phyloP scores from a whole-genome alignment of 2,329 filamentous ascomycete genomes.

The Mycocentrospora acerina region DNA sequence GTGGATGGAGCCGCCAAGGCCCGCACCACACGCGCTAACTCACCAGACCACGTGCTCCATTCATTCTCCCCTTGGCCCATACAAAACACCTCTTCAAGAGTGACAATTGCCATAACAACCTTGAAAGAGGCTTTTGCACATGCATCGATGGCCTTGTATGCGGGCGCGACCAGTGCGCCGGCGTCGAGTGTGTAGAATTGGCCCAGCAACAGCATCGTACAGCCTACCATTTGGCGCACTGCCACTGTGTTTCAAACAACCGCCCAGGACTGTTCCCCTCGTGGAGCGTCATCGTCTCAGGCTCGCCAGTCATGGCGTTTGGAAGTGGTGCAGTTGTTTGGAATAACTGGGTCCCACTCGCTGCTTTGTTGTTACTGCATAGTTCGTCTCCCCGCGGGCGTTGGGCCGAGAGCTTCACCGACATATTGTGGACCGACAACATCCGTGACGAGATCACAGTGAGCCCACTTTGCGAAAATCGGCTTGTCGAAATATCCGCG shows the following conservation, averaged over 20 bases:
- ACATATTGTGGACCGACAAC: constrained; percentile 28
- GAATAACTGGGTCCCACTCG: constrained; percentile 5
- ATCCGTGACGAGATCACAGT: constrained; percentile 27
- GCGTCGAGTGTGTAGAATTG: constrained; percentile 12
- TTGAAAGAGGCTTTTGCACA: constrained; percentile 6
- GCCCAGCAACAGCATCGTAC: constrained; percentile 23
- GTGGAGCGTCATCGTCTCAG: constrained; percentile 16
- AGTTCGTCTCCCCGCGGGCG: constrained; percentile 28
- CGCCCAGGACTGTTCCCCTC: constrained; percentile 14
- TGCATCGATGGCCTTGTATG: constrained; percentile 16
- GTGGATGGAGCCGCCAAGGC: constrained; percentile 4
- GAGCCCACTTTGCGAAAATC: constrained; percentile 17
- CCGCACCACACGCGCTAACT: background rate
- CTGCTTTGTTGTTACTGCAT: constrained; percentile 13
- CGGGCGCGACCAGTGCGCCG: constrained; percentile 18
- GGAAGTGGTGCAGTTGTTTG: too few relatives aligned
- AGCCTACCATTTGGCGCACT: constrained; percentile 31
- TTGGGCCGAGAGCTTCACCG: constrained; percentile 34
- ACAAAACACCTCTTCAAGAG: constrained; percentile 16
- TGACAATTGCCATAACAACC: constrained; percentile 19
- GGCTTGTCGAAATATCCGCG: constrained; percentile 20
- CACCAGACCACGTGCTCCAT: constrained; percentile 4
- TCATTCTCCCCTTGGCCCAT: too few relatives aligned
- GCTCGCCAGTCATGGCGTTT: constrained; percentile 2
- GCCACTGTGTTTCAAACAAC: constrained; percentile 30